Percentiles rank a stretch among this genome's conserved stretches.
Evolutionary conservation across 2,329 filamentous ascomycete genomes (phyloP).

Genomic region (Biscogniauxia marginata): DNA sequence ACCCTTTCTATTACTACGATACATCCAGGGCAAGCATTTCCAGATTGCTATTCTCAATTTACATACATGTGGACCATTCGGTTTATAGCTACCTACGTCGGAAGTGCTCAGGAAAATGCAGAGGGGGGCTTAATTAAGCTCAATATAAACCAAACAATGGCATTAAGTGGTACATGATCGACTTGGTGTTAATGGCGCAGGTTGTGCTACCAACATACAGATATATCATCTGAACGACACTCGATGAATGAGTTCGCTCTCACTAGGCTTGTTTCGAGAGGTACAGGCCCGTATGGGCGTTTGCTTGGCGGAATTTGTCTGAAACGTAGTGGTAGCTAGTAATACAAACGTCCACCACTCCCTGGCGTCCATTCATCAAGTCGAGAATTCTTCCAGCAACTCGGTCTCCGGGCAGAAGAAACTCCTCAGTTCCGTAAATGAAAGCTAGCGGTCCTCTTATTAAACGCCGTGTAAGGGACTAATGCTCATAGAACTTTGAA

Average conservation of each 20-base stretch:
- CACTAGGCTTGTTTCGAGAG: neutral
- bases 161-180: neutral
- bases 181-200: no score
- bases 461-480: neutral
- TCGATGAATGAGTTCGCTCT: neutral
- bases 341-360: neutral
- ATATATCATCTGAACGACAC: neutral
- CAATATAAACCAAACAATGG: neutral
- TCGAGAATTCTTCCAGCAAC: no score
- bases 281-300: neutral
- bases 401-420: neutral
- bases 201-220: neutral
- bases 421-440: neutral
- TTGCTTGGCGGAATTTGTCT: neutral
- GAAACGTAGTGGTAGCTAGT: neutral
- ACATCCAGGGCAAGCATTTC: no score
- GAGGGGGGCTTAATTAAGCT: no score
- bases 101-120: no score
- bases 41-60: neutral
- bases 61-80: neutral
- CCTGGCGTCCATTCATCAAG: neutral
- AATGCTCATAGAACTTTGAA: neutral
- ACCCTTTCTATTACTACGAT: no score
- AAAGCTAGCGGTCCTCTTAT: neutral
- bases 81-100: no score